Evolutionary conservation across 345 rosid genomes (phyloP), one percentile per base, ranked within the genome.

Genomic region (Rhizophora mangle): DNA sequence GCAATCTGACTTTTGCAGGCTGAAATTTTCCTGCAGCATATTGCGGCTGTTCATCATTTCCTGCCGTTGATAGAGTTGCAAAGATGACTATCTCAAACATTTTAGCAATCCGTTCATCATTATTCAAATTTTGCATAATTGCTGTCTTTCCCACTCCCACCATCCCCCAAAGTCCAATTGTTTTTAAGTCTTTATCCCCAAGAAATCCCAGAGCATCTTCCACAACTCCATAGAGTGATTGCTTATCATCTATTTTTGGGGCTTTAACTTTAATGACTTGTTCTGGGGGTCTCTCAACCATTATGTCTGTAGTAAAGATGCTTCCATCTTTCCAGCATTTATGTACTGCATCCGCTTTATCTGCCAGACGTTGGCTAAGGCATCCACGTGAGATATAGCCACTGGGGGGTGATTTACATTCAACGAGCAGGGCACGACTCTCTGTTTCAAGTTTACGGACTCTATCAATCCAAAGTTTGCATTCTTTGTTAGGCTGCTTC

Each of bases 141-240:
- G 82, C 52, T 20, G 85, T 73, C 73, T 82, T 82, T 11, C 85
- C 82, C 1, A 36, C 68, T 0, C 85, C 85, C 7, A 79, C 69
- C 31, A 53, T 32, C 49, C 85, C 85, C 65, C 74, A 79, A 6
- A 79, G 57, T 19, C 79, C 82, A 29, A 79, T 71, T 16, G 68
- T 64, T 22, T 68, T 71, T 7, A 71, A 22, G 5, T 62, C 53
- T 6, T 55, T 58, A 26, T 70, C 75, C 32, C 49, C 53, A 8
- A 82, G 3, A 21, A 66, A 54, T 55, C 54, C 65, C 68, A 75
- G 15, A 2, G 70, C 53, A 49, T 63, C 55, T 46, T 78, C 64
- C 4, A 64, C 29, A 64, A 26, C 21, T 5, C n/a, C 18, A 8
- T 21, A 49, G 20, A 64, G 68, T 18, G 68, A 49, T 64, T 43